phyloP scores from a whole-genome alignment of 306 rosid species.

The Acacia confusa region DNA sequence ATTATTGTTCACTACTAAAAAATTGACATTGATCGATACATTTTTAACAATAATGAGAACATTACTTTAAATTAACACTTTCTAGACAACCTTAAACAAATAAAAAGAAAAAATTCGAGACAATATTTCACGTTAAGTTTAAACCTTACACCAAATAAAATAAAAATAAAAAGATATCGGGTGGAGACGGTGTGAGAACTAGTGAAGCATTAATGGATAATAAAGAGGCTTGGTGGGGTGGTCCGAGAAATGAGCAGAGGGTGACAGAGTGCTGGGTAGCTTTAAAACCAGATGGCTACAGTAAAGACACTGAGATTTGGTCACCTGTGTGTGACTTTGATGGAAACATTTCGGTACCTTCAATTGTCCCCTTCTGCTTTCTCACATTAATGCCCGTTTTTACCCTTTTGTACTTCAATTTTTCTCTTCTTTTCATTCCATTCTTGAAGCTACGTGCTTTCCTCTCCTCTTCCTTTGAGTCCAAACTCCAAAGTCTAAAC shows the following conservation, averaged over 20 bases:
- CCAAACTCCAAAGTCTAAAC: not conserved
- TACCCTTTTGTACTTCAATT: not conserved
- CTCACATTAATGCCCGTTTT: not conserved
- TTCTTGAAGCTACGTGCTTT: not conserved
- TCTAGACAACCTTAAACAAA: no score
- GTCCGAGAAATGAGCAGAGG: not conserved
- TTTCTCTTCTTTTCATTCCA: not conserved
- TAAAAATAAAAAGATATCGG: no score
- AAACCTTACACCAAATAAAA: no score
- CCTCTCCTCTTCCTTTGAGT: not conserved
- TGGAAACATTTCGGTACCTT: slow-evolving; percentile 41
- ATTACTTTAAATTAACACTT: no score
- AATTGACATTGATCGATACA: no score
- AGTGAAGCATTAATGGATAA: not conserved
- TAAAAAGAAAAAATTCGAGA: no score
- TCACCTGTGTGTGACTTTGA: slow-evolving; percentile 39
- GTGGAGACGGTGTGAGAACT: not conserved
- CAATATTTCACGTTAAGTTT: no score
- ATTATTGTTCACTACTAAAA: no score
- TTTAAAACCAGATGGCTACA: slow-evolving; percentile 38
- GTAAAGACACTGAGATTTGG: slow-evolving; percentile 38
- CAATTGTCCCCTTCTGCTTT: not conserved
- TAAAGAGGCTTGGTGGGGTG: not conserved
- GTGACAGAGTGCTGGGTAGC: slow-evolving; percentile 25
- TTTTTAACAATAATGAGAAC: no score